Evolutionary conservation across 257 asterid species (phyloP).

Genomic region (Buddleja alternifolia): DNA sequence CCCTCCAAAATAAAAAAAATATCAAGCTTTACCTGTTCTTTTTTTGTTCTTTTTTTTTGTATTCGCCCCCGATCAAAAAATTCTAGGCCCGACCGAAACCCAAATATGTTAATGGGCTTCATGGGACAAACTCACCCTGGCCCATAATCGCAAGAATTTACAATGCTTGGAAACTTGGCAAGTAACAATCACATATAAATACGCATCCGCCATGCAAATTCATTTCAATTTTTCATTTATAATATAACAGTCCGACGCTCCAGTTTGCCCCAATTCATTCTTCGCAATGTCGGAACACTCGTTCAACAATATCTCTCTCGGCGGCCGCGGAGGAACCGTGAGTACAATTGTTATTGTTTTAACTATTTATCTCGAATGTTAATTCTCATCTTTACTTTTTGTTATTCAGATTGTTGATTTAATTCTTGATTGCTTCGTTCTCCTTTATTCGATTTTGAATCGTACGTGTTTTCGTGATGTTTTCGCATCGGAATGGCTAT

Average conservation of each 20-base stretch:
- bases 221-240: no score
- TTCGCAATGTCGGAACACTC: slow-evolving; percentile 32
- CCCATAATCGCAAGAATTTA: no score
- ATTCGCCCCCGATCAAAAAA: no score
- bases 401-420: not conserved
- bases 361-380: not conserved
- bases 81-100: no score
- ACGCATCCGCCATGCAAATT: no score
- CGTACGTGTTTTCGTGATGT: not conserved
- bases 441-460: not conserved
- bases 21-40: no score
- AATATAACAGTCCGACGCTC: not conserved
- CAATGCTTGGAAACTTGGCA: no score
- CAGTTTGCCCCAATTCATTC: not conserved
- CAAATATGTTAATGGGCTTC: no score
- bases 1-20: no score
- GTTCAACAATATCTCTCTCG: slow-evolving; percentile 36
- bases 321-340: slow-evolving; percentile 38
- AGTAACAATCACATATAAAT: no score
- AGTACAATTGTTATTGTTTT: not conserved
- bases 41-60: no score
- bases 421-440: not conserved
- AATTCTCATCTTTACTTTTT: not conserved
- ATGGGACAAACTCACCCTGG: no score
- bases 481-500: not conserved